Base-by-base conservation (phyloP, 768 basidiomycete genomes). In the Pisolithus orientalis region DNA sequence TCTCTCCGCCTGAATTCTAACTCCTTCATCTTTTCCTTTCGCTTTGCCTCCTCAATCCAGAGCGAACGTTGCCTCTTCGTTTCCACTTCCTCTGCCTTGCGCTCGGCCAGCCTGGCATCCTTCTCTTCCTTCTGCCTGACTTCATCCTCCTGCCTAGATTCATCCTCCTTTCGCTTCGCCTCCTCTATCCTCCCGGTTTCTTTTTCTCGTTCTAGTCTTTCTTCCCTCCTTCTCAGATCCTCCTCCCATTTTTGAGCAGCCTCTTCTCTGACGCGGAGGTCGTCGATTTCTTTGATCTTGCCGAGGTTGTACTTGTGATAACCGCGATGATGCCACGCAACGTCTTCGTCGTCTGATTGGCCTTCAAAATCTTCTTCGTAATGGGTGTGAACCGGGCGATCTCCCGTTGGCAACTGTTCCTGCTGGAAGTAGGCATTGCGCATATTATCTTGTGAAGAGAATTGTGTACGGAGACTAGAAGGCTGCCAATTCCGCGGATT, bases 361-460 rank as follows among this genome's bases (percentile, higher is more conserved):
- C 62, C 65, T 45, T 67, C 66, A 31, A 59, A 67, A 42, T 59
- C 55, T 44, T 63, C 66, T 54, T 68, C 68, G 38, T 31, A 62
- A 44, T 65, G 68, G 2, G 60, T 51, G 34, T 60, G 64, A 9
- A 69, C 65, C 10, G 52, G 57, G 4, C 60, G 58, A 29, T 56
- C 6, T 1, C 53, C 48, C 25, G 7, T 32, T 56, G 55, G 21
- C 14, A 40, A n/a, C 44, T 56, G 2, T 3, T 60, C 67, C 31
- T 62, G 58, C n/a, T 62, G 64, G 31, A 57, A 50, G 39, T 59
- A 39, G 42, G 38, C 48, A 31, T 60, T 53, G 0, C 63, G 61
- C 59, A 68, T 68, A 55, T 68, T 68, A 55, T 68, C 68, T 21
- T 68, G 67, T 0, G 67, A 57, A 7, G 66, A 68, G 16, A 58